These are phyloP conservation scores for Populus hybrid DNA, from an alignment of 441 rosid genomes.

Conservation along the genomic window DNA sequence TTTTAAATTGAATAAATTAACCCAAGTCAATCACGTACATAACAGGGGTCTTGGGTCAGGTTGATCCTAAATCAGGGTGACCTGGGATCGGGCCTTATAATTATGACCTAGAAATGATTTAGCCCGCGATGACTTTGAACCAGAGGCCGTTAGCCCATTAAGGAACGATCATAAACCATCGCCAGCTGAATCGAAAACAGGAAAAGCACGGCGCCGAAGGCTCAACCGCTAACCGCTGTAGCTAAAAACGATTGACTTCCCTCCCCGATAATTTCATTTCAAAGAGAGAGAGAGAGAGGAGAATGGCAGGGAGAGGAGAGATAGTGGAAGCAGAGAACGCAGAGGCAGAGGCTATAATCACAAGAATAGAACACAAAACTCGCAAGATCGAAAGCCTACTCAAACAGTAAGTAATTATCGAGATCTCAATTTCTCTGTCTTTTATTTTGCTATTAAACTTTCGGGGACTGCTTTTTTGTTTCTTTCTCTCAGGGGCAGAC, in stretches of 20 bases:
- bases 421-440: neutral
- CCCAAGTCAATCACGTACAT: too few relatives aligned
- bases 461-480: neutral
- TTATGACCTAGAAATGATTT: too few relatives aligned
- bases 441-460: neutral
- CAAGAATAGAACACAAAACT: slow-evolving; percentile 84
- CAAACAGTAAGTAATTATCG: slow-evolving; percentile 44
- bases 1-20: too few relatives aligned
- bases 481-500: slow-evolving; percentile 42
- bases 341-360: slow-evolving; percentile 81
- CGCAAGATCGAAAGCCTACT: slow-evolving; percentile 87
- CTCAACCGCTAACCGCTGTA: neutral
- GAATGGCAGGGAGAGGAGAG: slow-evolving; percentile 54
- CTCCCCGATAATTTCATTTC: neutral
- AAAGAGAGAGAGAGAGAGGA: slow-evolving; percentile 8
- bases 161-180: neutral
- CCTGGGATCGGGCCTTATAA: too few relatives aligned
- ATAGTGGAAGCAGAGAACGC: slow-evolving; percentile 82
- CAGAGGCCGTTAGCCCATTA: neutral
- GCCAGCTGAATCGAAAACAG: neutral
- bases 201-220: slow-evolving; percentile 1
- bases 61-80: too few relatives aligned
- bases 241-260: neutral
- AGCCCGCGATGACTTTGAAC: neutral
- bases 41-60: too few relatives aligned